Conservation (phyloP, 768 basidiomycete species). For the Suillus brevipes region DNA sequence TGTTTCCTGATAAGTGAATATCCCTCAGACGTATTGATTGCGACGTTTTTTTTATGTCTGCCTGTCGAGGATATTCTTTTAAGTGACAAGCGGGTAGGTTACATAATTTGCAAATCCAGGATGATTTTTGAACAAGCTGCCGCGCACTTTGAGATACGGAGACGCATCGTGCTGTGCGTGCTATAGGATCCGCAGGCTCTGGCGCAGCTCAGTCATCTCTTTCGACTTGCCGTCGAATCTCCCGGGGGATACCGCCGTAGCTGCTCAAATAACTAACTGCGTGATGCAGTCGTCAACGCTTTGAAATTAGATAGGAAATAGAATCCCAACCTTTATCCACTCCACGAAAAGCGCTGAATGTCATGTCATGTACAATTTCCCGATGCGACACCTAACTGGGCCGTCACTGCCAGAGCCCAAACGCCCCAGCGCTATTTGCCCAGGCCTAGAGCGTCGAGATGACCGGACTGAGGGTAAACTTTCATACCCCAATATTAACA, state of each 20-base stretch:
- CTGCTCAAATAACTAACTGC: not conserved
- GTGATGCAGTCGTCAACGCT: conserved; percentile 41
- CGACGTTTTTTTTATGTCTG: conserved; percentile 32
- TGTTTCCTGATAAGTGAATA: conserved; percentile 25
- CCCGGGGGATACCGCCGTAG: conserved; percentile 32
- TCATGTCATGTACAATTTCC: no score
- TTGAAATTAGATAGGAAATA: conserved; percentile 36
- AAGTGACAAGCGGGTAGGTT: conserved; percentile 45
- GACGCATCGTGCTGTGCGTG: conserved; percentile 61
- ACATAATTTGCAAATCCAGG: not conserved
- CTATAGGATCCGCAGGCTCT: conserved; percentile 50
- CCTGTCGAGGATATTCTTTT: conserved; percentile 43
- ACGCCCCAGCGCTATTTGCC: conserved; percentile 84
- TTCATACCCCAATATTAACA: conserved; percentile 87
- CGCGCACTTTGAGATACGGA: conserved; percentile 33
- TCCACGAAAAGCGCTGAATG: no score
- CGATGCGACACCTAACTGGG: no score
- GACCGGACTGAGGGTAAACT: conserved; percentile 91
- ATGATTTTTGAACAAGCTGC: conserved; percentile 1
- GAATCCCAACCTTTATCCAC: not conserved
- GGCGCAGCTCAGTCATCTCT: conserved; percentile 42
- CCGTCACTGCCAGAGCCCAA: conserved; percentile 59
- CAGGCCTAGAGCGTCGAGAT: conserved; percentile 91
- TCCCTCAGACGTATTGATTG: conserved; percentile 47
- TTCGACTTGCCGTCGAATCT: conserved; percentile 44